Evolutionary conservation across 768 basidiomycete genomes (phyloP), one percentile per base, ranked within the genome.

Genomic region (Russula virescens): DNA sequence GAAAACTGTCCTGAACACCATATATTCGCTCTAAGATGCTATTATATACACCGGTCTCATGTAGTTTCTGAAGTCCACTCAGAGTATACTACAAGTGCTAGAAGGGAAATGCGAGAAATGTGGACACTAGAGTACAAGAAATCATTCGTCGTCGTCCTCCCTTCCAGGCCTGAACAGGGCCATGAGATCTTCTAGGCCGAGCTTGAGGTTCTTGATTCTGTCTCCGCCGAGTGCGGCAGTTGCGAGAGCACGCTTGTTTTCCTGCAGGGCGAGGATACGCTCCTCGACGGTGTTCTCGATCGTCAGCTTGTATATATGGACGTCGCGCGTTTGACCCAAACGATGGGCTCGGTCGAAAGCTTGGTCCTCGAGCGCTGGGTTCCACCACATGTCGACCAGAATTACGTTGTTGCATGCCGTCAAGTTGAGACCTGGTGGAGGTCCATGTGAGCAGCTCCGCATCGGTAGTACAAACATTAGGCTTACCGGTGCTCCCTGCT

Each of bases 371-470:
- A 91, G 78, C 0, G 89, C 91, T 11, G 91, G 91, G 72, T 93
- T 89, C 93, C 95, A 98, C 94, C 95, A 98, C 63, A 94, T 75
- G 72, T 97, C 96, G 60, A 93, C 83, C 3, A 98, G 80, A 67
- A 98, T 89, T 43, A 98, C 94, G 66, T 96, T 92, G 72, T 94
- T 96, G 75, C 95, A 98, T 42, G 86, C 87, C 0, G 93, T 94
- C 69, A 98, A 72, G 71, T 98, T 97, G 49, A 98, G 82, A 49
- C 94, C 93, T 85, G 66, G 23, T 61, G 46, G 68, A 51, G 40
- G 26, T 11, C 3, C 16, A 18, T 18, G 18, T 43, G 18, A 43
- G 11, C 18, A 43, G 19, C 16, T 19, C 3, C 13, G 42, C 18
- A 4, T 19, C 3, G 18, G 42, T 19, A 18, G 18, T 19, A 3